Evolutionary conservation across 169 alveolate genomes (phyloP).

Genomic region (Plasmodium inui): DNA sequence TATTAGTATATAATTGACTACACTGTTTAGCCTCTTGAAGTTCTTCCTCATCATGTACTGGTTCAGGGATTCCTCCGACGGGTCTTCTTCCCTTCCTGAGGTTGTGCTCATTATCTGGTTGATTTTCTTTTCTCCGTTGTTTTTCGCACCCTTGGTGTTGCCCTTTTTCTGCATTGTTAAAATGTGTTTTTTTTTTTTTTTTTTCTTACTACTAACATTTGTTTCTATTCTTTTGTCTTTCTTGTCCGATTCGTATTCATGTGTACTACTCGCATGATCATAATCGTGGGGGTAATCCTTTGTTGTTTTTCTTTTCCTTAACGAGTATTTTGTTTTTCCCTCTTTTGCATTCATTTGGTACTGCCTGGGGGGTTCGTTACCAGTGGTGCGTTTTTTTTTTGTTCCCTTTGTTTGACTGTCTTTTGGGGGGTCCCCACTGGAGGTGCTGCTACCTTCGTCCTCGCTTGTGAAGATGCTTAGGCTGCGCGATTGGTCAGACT

Average conservation of each 20-base stretch:
- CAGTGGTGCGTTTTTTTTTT: not conserved
- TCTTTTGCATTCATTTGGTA: not conserved
- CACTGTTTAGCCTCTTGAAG: slow-evolving; percentile 42
- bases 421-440: not conserved
- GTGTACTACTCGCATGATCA: not conserved
- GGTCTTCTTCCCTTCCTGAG: not conserved
- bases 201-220: not conserved
- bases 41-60: slow-evolving; percentile 38
- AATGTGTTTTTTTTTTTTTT: slow-evolving; percentile 1
- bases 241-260: not conserved
- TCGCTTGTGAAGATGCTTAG: slow-evolving; percentile 47
- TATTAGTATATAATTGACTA: slow-evolving; percentile 51
- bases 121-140: not conserved
- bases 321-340: slow-evolving; percentile 19
- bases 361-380: not conserved
- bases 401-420: not conserved
- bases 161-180: not conserved
- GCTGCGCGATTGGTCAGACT: slow-evolving; percentile 10
- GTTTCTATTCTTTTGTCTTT: not conserved
- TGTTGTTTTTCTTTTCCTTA: slow-evolving; percentile 13
- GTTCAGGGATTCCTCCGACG: slow-evolving; percentile 13
- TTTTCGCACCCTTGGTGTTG: not conserved
- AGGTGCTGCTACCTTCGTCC: not conserved
- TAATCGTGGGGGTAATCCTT: slow-evolving; percentile 3
- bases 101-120: not conserved